These are phyloP conservation scores for Fusarium sp. DNA, from an alignment of 2,329 filamentous ascomycete genomes.

Conservation along the genomic window DNA sequence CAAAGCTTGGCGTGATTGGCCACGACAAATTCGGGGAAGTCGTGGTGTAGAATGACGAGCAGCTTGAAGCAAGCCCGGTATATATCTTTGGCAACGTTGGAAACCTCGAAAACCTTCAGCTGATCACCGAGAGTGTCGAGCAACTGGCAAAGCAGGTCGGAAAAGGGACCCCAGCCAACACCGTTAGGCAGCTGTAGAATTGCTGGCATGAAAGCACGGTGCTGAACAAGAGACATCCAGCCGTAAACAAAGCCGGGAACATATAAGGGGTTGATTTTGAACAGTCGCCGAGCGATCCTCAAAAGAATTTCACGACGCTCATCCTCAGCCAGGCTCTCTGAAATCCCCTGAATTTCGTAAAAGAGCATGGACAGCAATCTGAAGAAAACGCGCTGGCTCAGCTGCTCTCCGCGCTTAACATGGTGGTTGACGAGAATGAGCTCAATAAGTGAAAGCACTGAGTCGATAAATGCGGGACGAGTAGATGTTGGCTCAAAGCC, in stretches of 20 bases:
- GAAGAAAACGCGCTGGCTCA: constrained; percentile 91
- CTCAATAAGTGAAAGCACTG: constrained; percentile 78
- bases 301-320: constrained; percentile 76
- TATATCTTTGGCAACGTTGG: constrained; percentile 77
- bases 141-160: constrained; percentile 75
- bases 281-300: constrained; percentile 74
- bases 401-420: constrained; percentile 78
- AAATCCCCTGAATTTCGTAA: constrained; percentile 71
- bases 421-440: constrained; percentile 88
- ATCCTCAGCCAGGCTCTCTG: constrained; percentile 64
- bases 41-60: constrained; percentile 85
- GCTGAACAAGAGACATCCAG: constrained; percentile 84
- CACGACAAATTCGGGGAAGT: constrained; percentile 91
- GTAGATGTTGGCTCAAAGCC: constrained; percentile 70
- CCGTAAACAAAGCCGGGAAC: constrained; percentile 85
- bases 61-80: constrained; percentile 87
- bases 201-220: constrained; percentile 83
- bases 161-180: constrained; percentile 78
- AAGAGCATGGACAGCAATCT: constrained; percentile 85
- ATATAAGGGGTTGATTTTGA: constrained; percentile 76
- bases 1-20: constrained; percentile 86
- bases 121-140: constrained; percentile 80
- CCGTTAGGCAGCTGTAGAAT: constrained; percentile 74
- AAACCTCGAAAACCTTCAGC: constrained; percentile 75
- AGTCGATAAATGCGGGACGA: constrained; percentile 77